Evolutionary conservation across 805 yeast species (phyloP), one percentile per base, ranked within the genome.

Genomic region (Candida sakaeoensis): DNA sequence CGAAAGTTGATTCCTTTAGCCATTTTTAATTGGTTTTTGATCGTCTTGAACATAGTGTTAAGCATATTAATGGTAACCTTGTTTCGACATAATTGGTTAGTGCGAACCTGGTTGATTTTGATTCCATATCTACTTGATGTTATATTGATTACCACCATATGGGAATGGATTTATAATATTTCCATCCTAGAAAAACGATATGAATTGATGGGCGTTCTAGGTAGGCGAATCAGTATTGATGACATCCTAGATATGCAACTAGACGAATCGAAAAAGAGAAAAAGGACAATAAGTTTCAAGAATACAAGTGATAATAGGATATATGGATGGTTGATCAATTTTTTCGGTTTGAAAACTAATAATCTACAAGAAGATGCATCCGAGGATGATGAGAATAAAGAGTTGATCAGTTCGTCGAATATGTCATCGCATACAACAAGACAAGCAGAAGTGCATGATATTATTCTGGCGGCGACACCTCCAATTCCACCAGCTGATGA

Each of bases 111-210:
- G 53, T 57, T 72, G 0, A 61, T 66, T 22, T 60, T 75, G 4
- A 50, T 70, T 9, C 63, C 74, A 3, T 67, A 45, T 29, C 44
- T 79, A 29, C 50, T 77, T 5, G 74, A 75, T 35, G 65, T 79
- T 12, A 65, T 77, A 25, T 58, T 78, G 3, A 60, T 73, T 13
- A 74, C 80, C 1, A 64, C 77, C 17, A 67, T 79, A 1, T 81
- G 85, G 83, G 87, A 82, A 57, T 79, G 87, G 82, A 57, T 79
- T 8, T 74, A 66, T 49, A 71, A 77, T 32, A 77, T 80, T 30
- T 72, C 75, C 45, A 51, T 65, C 13, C 52, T 75, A 31, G 82
- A 78, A 45, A 65, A 70, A 44, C 57, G 68, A 23, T 55, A 63
- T 21, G 87, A 82, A 45, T 61, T 71, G 36, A 62, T 64, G 46